phyloP scores from a whole-genome alignment of 2,329 filamentous ascomycete species.

The Verticillium nonalfalfae region DNA sequence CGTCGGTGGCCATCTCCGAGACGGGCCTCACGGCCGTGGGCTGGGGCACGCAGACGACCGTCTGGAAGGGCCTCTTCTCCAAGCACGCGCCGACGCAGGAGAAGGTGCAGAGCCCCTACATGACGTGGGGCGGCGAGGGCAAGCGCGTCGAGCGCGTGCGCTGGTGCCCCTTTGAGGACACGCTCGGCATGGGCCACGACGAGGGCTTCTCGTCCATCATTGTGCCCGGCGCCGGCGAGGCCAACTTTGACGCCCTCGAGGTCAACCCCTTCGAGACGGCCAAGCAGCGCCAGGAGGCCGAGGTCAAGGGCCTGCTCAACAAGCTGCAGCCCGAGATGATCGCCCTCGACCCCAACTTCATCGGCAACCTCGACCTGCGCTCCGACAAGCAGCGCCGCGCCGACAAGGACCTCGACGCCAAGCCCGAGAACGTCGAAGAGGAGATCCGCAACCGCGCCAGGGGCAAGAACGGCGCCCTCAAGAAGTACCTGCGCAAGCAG shows the following conservation, averaged over 20 bases:
- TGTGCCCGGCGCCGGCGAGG: conserved; percentile 89
- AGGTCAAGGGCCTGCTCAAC: conserved; percentile 85
- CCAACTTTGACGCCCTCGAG: conserved; percentile 93
- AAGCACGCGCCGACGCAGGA: conserved; percentile 64
- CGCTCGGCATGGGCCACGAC: conserved; percentile 79
- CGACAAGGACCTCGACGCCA: conserved; percentile 74
- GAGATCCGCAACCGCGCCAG: conserved; percentile 71
- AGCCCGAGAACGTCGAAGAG: conserved; percentile 48
- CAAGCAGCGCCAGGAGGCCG: conserved; percentile 87
- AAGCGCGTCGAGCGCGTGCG: conserved; percentile 70
- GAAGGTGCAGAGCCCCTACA: conserved; percentile 83
- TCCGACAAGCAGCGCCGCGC: conserved; percentile 70
- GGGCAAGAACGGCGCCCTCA: conserved; percentile 83
- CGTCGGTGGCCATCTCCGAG: conserved; percentile 83
- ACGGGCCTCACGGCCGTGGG: conserved; percentile 81
- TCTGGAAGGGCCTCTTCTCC: conserved; percentile 88
- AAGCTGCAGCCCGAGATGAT: conserved; percentile 98
- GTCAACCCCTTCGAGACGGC: conserved; percentile 90
- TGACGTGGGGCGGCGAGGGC: conserved; percentile 87
- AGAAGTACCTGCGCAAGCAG: conserved; percentile 88
- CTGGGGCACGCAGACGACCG: conserved; percentile 81
- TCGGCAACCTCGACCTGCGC: conserved; percentile 79
- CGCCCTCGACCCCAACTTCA: conserved; percentile 82
- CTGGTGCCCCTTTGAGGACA: conserved; percentile 95
- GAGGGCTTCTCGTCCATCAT: conserved; percentile 85